Evolutionary conservation across 495 filamentous ascomycete species (phyloP), one percentile per base, ranked within the genome.

Genomic region (Sabuloglossum arenarium): DNA sequence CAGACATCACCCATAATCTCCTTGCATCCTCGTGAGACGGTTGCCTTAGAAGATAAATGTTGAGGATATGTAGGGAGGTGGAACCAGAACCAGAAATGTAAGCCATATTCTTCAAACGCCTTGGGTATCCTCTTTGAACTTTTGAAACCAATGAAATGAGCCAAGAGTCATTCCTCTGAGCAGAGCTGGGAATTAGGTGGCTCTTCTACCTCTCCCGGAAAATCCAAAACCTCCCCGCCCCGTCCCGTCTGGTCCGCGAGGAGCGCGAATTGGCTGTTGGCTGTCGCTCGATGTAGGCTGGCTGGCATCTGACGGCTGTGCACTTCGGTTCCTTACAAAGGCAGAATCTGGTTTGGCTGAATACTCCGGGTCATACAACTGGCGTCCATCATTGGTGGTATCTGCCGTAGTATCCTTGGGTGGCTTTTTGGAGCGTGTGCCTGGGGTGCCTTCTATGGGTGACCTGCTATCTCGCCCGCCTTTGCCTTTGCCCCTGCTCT

Each of bases 321-420:
- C 63, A 30, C 73, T 72, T 59, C 76, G 76, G 56, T 72, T 75
- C 57, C 77, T 75, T 54, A 71, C 62, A 55, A 76, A 71, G 23
- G 73, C 61, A 51, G 71, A 70, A 28, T 75, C 78, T 27, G 77
- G 75, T 62, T 79, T 88, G 12, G 74, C 68, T 6, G 81, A 67
- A 62, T 78, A 84, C 29, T 69, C 74, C 2, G 88, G 87, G 64
- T 95, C 86, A 69, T 79, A 95, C 10, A 91, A 74, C 64, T 79
- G 72, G 42, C 66, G 19, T 46, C 56, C 42, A 12, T 62, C 59
- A 14, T 59, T 61, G 4, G 59, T 61, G 28, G 60, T 16, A 4
- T 46, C 27, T 28, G 21, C 5, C 21, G 56, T 24, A 37, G n/a
- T 39, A 37, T 55, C 31, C 3, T 14, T 21, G 30, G 39, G 53